phyloP scores from a whole-genome alignment of 192 early-diverging fungal genomes.

The Coemansia sp. region DNA sequence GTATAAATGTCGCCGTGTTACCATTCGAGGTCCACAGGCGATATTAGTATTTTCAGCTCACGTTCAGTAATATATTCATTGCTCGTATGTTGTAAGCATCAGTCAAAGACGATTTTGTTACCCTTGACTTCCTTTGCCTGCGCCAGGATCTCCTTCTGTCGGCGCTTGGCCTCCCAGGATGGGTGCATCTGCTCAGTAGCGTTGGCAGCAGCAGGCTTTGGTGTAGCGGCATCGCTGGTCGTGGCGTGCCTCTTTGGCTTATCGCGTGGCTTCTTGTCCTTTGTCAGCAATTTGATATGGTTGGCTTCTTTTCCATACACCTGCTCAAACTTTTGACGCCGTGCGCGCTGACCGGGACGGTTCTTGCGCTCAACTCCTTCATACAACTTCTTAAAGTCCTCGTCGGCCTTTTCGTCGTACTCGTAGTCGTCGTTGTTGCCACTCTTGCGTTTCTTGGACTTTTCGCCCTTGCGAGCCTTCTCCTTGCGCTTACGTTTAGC shows the following conservation, averaged over 20 bases:
- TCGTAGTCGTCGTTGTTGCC: constrained; percentile 10
- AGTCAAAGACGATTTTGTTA: constrained; percentile 54
- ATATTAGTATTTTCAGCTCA: no score
- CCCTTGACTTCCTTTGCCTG: constrained; percentile 55
- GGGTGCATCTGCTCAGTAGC: constrained; percentile 26
- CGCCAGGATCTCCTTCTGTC: constrained; percentile 41
- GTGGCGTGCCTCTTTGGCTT: constrained; percentile 30
- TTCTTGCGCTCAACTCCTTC: constrained; percentile 50
- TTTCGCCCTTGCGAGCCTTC: constrained; percentile 18
- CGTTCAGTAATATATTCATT: no score
- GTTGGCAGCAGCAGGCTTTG: constrained; percentile 2
- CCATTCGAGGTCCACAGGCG: no score
- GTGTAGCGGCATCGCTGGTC: constrained; percentile 2
- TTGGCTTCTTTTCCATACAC: constrained; percentile 60
- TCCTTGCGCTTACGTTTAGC: constrained; percentile 10
- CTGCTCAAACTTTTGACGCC: constrained; percentile 49
- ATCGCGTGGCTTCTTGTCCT: constrained; percentile 40
- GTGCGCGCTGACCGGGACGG: constrained; percentile 58
- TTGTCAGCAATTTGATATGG: constrained; percentile 54
- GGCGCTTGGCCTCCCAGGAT: constrained; percentile 52
- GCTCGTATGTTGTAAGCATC: not conserved
- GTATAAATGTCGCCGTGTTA: no score
- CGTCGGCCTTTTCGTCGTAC: constrained; percentile 41
- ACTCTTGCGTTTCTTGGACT: constrained; percentile 21
- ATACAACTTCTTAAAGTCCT: constrained; percentile 57